Conservation (phyloP, 768 basidiomycete genomes). For the Pholiota microspora region DNA sequence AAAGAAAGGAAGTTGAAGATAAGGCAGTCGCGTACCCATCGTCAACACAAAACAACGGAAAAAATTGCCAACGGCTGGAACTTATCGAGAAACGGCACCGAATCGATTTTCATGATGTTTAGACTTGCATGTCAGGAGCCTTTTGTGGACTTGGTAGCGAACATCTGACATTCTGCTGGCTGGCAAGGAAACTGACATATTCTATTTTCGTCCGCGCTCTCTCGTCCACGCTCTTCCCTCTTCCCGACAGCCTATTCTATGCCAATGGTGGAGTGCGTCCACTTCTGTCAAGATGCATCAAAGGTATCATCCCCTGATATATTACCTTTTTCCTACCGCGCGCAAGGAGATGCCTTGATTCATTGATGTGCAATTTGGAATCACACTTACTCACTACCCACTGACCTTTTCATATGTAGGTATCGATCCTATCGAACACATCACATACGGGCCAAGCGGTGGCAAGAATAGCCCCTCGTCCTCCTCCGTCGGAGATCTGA, state of each 20-base stretch:
- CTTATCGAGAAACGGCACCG: conserved; percentile 1
- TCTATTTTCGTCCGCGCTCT: not conserved
- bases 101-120: conserved; percentile 8
- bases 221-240: no score
- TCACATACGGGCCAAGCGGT: not conserved
- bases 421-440: no score
- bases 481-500: not conserved
- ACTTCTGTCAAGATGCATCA: not conserved
- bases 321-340: not conserved
- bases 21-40: not conserved
- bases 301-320: conserved; percentile 11
- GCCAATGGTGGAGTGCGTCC: not conserved
- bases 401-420: no score
- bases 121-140: not conserved
- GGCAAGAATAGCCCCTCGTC: not conserved
- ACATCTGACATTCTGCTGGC: not conserved
- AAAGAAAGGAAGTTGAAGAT: not conserved
- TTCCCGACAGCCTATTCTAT: not conserved
- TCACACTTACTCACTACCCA: not conserved
- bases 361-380: not conserved
- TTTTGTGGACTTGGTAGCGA: not conserved
- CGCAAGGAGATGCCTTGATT: not conserved
- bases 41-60: not conserved
- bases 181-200: conserved; percentile 11
- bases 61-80: not conserved